Evolutionary conservation across 2,329 filamentous ascomycete species (phyloP), one percentile per base, ranked within the genome.

Genomic region (Metarhizium rileyi): DNA sequence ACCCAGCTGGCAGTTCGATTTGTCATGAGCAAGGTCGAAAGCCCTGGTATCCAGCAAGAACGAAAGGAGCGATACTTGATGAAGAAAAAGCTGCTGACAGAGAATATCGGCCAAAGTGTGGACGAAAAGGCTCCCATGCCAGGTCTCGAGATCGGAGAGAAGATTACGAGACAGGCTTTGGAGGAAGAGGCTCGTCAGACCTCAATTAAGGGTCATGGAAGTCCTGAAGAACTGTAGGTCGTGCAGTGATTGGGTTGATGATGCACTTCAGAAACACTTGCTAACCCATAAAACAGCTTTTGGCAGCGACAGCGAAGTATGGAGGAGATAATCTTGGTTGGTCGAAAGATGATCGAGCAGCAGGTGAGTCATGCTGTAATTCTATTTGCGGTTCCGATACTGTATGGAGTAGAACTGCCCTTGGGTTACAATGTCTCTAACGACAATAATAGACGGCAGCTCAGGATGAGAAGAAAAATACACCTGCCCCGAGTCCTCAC

Each of bases 21-120:
- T 48, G 82, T 83, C 4, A 79, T 98, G 58, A 75, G 74, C 52
- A 93, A 90, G 64, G 71, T 96, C 48, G 90, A 97, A 59, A 90
- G 85, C 44, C 87, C 88, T 0, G 90, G 90, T 1, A 73, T 90
- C 50, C 87, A 94, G 59, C 90, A 89, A 66, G 90, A 95, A 68
- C 80, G 86, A 14, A 81, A 81, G 3, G 87, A 95, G 63, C 78
- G 88, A 22, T 97, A 85, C 66, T 66, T 85, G 44, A 81, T 93
- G 62, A 81, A 91, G 55, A 91, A 89, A 70, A 80, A 79, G 56
- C 81, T 90, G 49, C 76, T 97, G 2, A 80, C 89, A 52, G 84
- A 90, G 60, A 86, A 78, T 23, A 67, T 90, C 12, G 81, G 78
- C 1, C 68, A 79, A 51, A 73, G 80, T 28, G 71, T 74, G 2